Evolutionary conservation across 495 filamentous ascomycete species (phyloP).

Genomic region (Diplogelasinospora grovesii): DNA sequence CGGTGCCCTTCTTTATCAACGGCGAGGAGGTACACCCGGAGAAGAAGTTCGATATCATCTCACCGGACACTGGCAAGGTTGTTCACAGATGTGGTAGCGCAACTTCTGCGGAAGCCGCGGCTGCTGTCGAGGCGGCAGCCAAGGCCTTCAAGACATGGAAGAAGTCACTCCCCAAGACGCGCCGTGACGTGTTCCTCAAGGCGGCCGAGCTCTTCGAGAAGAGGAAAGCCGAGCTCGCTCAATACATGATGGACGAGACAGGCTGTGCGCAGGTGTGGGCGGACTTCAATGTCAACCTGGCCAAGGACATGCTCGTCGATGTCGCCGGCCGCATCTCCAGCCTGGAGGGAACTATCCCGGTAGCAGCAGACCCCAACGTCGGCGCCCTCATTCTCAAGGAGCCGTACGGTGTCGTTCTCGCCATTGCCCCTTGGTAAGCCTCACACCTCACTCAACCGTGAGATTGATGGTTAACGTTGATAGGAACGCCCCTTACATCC

Average conservation of each 20-base stretch:
- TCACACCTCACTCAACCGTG: background rate
- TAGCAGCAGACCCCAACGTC: constrained; percentile 43
- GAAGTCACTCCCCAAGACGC: constrained; percentile 50
- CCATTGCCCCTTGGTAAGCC: constrained; percentile 75
- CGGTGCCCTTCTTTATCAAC: constrained; percentile 66
- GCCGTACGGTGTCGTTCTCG: constrained; percentile 74
- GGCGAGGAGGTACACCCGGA: constrained; percentile 56
- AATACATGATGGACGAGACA: constrained; percentile 64
- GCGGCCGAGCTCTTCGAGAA: constrained; percentile 60
- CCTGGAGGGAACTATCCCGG: constrained; percentile 57
- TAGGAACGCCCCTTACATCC: constrained; percentile 70
- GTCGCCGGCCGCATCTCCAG: constrained; percentile 59
- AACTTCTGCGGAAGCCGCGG: constrained; percentile 52
- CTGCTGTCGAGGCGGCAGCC: constrained; percentile 58
- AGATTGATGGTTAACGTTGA: background rate
- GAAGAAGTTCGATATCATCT: constrained; percentile 59
- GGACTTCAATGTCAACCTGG: constrained; percentile 55
- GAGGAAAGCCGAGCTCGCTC: constrained; percentile 55
- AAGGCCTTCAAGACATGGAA: constrained; percentile 68
- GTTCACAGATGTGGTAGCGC: constrained; percentile 58
- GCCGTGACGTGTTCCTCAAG: constrained; percentile 65
- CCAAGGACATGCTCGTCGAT: constrained; percentile 59
- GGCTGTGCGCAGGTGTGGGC: constrained; percentile 49
- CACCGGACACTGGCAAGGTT: constrained; percentile 55
- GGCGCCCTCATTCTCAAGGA: constrained; percentile 71